Base-by-base conservation (phyloP, 192 early-diverging fungal genomes). In the Phlyctochytrium planicorne region DNA sequence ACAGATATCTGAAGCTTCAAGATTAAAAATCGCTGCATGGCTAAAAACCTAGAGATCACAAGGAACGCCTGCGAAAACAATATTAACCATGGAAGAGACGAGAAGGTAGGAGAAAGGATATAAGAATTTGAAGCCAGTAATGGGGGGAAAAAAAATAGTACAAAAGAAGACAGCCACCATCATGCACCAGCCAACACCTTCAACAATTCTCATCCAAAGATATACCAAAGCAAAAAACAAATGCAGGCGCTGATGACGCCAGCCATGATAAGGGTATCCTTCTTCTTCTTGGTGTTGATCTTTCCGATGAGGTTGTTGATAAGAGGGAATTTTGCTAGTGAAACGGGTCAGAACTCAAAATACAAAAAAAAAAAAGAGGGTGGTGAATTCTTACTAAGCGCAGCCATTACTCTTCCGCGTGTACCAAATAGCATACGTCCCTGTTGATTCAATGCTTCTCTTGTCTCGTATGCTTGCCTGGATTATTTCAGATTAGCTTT, bases 391-490 rank as follows among this genome's bases (percentile, higher is more conserved):
- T 56, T 81, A 86, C 87, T 76, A 55, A 85, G 69, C 16, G 89
- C 72, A 17, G 80, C 80, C 17, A 63, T 66, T 52, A 93, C 75
- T 52, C 89, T 67, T 23, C 75, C 72, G 61, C 82, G 80, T 20
- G 87, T 75, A 24, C 80, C 82, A 55, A 71, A 76, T 27, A 93
- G 62, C 30, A 78, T 82, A 1, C 70, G 59, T 23, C 89, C 75
- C 69, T 93, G 91, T 31, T 83, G 67, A 31, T 82, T 80, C 47
- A 93, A 69, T 36, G 83, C 88, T 33, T 85, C 87, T 23, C 88
- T 77, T 17, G 89, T 85, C 52, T 76, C 81, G 74, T 87, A 90
- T 30, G 91, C 91, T 86, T 91, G 90, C 50, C 90, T 91, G 75
- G 62, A 60, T n/a, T 63, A 4, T 17, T 4, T 62, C 20, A 71